These are phyloP conservation scores for Prunus fruticosa DNA, from an alignment of 306 rosid genomes.

Conservation along the genomic window DNA sequence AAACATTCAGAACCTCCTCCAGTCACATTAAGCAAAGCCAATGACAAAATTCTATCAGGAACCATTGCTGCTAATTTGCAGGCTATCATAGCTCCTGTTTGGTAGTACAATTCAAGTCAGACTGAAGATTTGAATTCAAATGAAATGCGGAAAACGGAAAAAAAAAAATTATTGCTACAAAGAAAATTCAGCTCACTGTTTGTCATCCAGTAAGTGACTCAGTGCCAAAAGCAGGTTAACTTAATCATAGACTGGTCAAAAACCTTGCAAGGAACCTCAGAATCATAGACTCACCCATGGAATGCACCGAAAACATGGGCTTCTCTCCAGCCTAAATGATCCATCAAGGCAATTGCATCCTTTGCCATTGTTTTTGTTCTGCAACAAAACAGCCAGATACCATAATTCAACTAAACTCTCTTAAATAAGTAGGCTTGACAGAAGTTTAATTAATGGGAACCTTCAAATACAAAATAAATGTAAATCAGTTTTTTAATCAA, in stretches of 20 bases:
- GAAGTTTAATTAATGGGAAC: too few relatives aligned
- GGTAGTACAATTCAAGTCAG: background rate
- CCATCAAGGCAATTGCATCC: conserved; percentile 81
- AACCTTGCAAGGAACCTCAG: too few relatives aligned
- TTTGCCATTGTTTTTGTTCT: conserved; percentile 85
- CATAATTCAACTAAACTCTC: background rate
- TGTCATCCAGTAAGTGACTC: conserved; percentile 6
- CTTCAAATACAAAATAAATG: too few relatives aligned
- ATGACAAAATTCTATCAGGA: conserved; percentile 71
- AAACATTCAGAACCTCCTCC: conserved; percentile 92
- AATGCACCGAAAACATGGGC: conserved; percentile 95
- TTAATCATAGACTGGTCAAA: too few relatives aligned
- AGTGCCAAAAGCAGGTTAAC: background rate
- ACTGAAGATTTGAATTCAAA: background rate
- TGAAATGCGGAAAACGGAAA: background rate
- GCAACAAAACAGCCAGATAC: conserved; percentile 37
- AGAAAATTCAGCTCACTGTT: background rate
- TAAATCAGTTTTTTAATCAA: too few relatives aligned
- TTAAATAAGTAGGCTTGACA: too few relatives aligned
- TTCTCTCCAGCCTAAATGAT: conserved; percentile 84
- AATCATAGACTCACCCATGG: conserved; percentile 72
- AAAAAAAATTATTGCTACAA: background rate
- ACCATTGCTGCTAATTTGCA: conserved; percentile 86
- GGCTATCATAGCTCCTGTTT: conserved; percentile 90
- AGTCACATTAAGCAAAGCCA: conserved; percentile 86